Percentiles rank a stretch among this genome's conserved stretches.
Conservation (phyloP, 1,284 basidiomycete genomes). For the Chiua sp. region DNA sequence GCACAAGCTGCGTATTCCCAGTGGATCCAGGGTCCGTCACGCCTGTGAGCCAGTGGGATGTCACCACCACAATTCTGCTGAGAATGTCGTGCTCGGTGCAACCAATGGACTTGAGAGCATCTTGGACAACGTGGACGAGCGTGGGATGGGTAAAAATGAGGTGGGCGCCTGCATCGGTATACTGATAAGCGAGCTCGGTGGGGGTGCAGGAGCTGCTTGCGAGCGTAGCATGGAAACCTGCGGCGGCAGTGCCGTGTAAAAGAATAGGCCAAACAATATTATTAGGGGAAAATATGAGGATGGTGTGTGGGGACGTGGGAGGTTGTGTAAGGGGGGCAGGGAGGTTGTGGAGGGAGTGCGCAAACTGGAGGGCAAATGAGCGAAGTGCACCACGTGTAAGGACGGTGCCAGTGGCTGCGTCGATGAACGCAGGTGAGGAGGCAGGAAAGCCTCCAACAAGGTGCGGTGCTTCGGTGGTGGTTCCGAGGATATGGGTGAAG, state of each 20-base stretch:
- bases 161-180: constrained; percentile 58
- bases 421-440: constrained; percentile 63
- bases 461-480: constrained; percentile 29
- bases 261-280: constrained; percentile 67
- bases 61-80: constrained; percentile 51
- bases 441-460: constrained; percentile 49
- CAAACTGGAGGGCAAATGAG: constrained; percentile 44
- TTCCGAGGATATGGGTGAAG: constrained; percentile 57
- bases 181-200: constrained; percentile 54
- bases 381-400: constrained; percentile 63
- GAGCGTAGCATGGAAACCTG: constrained; percentile 54
- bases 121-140: constrained; percentile 49
- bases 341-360: constrained; percentile 52
- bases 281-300: constrained; percentile 67
- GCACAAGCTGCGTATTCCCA: constrained; percentile 34
- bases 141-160: constrained; percentile 60
- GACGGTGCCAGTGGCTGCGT: constrained; percentile 62
- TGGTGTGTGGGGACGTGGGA: constrained; percentile 36
- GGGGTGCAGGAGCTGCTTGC: constrained; percentile 53
- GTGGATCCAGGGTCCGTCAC: constrained; percentile 36
- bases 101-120: constrained; percentile 50
- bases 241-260: constrained; percentile 59
- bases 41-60: constrained; percentile 46
- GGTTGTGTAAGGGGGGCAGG: constrained; percentile 27
- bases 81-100: constrained; percentile 45